Base-by-base conservation (phyloP, 2,329 filamentous ascomycete species). In the Xylaria sp. region DNA sequence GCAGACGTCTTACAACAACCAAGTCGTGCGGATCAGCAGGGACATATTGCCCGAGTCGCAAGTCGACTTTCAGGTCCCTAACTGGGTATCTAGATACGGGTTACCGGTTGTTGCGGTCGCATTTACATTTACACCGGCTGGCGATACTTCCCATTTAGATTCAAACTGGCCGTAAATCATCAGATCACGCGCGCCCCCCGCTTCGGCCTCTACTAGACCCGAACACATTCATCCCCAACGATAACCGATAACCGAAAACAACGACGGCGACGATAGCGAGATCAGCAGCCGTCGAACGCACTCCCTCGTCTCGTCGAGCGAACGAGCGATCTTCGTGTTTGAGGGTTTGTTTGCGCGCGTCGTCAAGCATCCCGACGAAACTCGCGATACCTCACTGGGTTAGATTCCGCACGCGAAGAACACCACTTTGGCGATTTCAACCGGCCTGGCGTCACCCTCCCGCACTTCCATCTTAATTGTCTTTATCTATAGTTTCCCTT, bases 111-210 rank as follows among this genome's bases (percentile, higher is more conserved):
- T 28, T 28, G 28, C 28, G 51, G 51, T n/a, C 51, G 52, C 28
- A 18, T 52, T 57, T 39, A 32, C 51, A 57, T 65, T 51, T 32
- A 32, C 51, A 57, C 61, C 37, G 15, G 34, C 51, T 32, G 28
- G 37, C 34, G 23, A 41, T 23, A 52, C 9, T 39, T 44, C 5
- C 3, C 41, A 58, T 25, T 44, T n/a, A 52, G 28, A 18, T 28
- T 48, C 50, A 39, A 65, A 25, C 10, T n/a, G 9, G 28, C n/a
- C 15, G 37, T 44, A 25, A n/a, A 62, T 20, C 20, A 51, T 52
- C 44, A 28, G 25, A 44, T 65, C 62, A 62, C 66, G 62, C 57
- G 52, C 61, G 23, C 32, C 41, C 57, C 13, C 34, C 10, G 6
- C 51, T 9, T 23, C 32, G 46, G 20, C 32, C 37, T 20, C 32